Percentiles rank a stretch among this genome's conserved stretches.
These are phyloP conservation scores for Rubia tinctorum DNA, from an alignment of 305 asterid genomes.

Conservation along the genomic window DNA sequence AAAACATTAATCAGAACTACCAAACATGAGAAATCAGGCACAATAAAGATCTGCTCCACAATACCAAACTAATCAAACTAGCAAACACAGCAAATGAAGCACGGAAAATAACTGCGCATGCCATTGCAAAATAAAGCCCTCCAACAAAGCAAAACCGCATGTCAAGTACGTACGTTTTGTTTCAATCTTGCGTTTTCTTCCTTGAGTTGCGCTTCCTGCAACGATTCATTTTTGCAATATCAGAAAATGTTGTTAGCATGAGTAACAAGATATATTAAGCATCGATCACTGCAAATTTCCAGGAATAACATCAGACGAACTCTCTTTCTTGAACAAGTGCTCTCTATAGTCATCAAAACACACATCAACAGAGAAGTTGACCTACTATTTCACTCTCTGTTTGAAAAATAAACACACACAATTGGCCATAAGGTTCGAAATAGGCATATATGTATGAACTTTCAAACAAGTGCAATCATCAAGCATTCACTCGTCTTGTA, in stretches of 20 bases:
- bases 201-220: slow-evolving; percentile 54
- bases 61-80: background rate
- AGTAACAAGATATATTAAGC: background rate
- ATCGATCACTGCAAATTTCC: background rate
- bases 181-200: slow-evolving; percentile 56
- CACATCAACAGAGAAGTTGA: background rate
- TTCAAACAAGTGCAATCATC: background rate
- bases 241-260: background rate
- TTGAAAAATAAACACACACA: background rate
- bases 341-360: background rate
- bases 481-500: background rate
- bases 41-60: background rate
- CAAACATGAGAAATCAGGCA: background rate
- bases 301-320: background rate
- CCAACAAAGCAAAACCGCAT: too few species aligned
- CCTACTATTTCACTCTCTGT: background rate
- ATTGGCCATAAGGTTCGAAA: background rate
- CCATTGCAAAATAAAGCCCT: too few species aligned
- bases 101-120: background rate
- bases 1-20: background rate
- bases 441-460: background rate
- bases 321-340: background rate
- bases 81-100: background rate
- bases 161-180: slow-evolving; percentile 15
- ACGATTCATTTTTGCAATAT: background rate